These are phyloP conservation scores for Pseudocercospora cruenta DNA, from an alignment of 2,329 filamentous ascomycete species.

Conservation along the genomic window DNA sequence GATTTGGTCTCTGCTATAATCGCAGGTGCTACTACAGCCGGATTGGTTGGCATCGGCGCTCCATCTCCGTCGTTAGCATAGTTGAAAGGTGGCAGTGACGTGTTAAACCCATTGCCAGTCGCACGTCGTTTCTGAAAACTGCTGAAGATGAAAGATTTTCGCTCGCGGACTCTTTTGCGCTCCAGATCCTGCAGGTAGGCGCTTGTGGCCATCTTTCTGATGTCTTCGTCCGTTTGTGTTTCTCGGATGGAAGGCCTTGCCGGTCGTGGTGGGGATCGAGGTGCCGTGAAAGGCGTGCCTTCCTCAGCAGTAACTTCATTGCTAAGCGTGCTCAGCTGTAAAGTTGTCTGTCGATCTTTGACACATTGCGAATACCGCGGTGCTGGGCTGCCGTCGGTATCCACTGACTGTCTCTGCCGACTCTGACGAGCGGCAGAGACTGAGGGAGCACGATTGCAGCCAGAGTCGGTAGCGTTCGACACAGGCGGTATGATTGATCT, in stretches of 20 bases:
- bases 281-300: slow-evolving; percentile 18
- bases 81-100: slow-evolving; percentile 32
- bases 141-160: slow-evolving; percentile 49
- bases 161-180: slow-evolving; percentile 45
- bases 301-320: slow-evolving; percentile 8
- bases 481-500: slow-evolving; percentile 29
- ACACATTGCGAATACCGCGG: slow-evolving; percentile 25
- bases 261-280: slow-evolving; percentile 16
- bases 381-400: slow-evolving; percentile 32
- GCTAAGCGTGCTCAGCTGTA: slow-evolving; percentile 21
- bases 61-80: slow-evolving; percentile 30
- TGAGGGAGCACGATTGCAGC: slow-evolving; percentile 9
- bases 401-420: slow-evolving; percentile 26
- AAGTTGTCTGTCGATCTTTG: slow-evolving; percentile 17
- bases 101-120: slow-evolving; percentile 32
- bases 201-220: slow-evolving; percentile 42
- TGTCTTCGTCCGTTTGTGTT: slow-evolving; percentile 34
- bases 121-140: slow-evolving; percentile 48
- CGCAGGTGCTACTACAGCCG: background rate
- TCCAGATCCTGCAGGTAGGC: slow-evolving; percentile 47
- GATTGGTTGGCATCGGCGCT: slow-evolving; percentile 13
- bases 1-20: slow-evolving; percentile 41
- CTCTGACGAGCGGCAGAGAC: slow-evolving; percentile 15
- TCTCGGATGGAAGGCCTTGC: slow-evolving; percentile 26
- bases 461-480: background rate